phyloP scores from a whole-genome alignment of 2,329 filamentous ascomycete genomes.

The Colletotrichum chlorophyti region DNA sequence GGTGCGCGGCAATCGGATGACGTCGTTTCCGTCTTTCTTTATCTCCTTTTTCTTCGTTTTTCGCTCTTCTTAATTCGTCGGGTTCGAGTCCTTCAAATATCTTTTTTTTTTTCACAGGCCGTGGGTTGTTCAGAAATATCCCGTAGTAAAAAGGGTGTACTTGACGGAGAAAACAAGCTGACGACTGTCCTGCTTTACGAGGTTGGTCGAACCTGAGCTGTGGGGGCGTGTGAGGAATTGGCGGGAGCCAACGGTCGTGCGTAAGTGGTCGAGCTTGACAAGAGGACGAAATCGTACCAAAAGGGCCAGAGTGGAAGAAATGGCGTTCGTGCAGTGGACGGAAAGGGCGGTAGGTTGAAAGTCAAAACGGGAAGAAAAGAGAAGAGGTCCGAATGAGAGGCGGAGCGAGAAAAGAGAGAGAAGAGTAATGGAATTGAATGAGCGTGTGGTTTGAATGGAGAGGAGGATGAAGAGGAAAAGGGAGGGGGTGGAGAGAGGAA shows the following conservation, averaged over 20 bases:
- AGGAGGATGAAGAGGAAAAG: conserved; percentile 7
- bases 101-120: conserved; percentile 19
- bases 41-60: conserved; percentile 1
- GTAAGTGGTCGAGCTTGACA: conserved; percentile 20
- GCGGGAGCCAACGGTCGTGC: conserved; percentile 15
- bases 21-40: background rate
- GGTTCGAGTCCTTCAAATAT: too few relatives aligned
- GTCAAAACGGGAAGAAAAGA: conserved; percentile 5
- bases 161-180: conserved; percentile 14
- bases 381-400: conserved; percentile 13
- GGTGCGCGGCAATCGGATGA: background rate
- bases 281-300: conserved; percentile 10
- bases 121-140: conserved; percentile 13
- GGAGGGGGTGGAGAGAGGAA: background rate
- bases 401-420: conserved; percentile 11
- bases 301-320: conserved; percentile 11
- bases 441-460: conserved; percentile 5
- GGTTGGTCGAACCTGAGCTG: conserved; percentile 24
- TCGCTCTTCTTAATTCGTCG: too few relatives aligned
- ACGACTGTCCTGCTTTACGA: conserved; percentile 23
- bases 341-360: conserved; percentile 9
- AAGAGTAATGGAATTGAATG: too few relatives aligned
- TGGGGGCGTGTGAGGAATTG: conserved; percentile 3
- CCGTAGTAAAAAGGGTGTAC: conserved; percentile 8
- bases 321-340: conserved; percentile 4